Percentiles rank a stretch among this genome's conserved stretches.
phyloP scores from a whole-genome alignment of 768 basidiomycete species.

The Daedaleopsis nitida region DNA sequence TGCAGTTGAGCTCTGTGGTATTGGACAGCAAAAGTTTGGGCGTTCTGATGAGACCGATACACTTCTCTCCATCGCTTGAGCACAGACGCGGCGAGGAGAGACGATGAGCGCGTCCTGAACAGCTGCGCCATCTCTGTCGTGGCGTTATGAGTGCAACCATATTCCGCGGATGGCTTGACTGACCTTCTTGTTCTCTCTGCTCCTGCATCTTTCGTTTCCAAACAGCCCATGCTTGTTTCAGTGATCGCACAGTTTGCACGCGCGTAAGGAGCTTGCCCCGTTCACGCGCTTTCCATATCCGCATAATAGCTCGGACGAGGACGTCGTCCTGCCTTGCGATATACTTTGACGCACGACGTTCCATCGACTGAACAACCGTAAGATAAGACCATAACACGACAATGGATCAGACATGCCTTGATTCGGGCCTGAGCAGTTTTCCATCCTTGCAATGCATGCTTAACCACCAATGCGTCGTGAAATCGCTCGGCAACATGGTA shows the following conservation, averaged over 20 bases:
- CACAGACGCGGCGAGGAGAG: conserved; percentile 37
- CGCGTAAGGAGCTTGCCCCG: conserved; percentile 59
- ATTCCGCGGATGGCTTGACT: not conserved
- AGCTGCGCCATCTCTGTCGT: conserved; percentile 48
- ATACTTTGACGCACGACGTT: conserved; percentile 58
- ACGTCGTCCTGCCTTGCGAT: conserved; percentile 57
- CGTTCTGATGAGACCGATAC: conserved; percentile 47
- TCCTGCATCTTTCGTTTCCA: conserved; percentile 53
- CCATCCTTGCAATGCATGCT: conserved; percentile 55
- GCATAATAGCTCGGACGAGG: conserved; percentile 56
- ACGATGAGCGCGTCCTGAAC: conserved; percentile 49
- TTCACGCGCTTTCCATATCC: conserved; percentile 72
- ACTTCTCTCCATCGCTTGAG: conserved; percentile 51
- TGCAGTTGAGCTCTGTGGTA: conserved; percentile 46
- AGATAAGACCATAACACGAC: conserved; percentile 2
- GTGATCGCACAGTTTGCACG: conserved; percentile 47
- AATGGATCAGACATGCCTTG: conserved; percentile 41
- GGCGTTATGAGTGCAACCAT: not conserved
- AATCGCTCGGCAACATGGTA: conserved; percentile 46
- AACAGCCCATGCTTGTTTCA: conserved; percentile 46
- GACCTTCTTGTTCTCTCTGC: conserved; percentile 50
- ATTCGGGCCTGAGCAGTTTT: conserved; percentile 50
- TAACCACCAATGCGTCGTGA: conserved; percentile 45
- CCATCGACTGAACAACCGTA: conserved; percentile 46
- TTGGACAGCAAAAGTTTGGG: conserved; percentile 48